Conservation (phyloP, 768 basidiomycete species). For the Terana coerulea region DNA sequence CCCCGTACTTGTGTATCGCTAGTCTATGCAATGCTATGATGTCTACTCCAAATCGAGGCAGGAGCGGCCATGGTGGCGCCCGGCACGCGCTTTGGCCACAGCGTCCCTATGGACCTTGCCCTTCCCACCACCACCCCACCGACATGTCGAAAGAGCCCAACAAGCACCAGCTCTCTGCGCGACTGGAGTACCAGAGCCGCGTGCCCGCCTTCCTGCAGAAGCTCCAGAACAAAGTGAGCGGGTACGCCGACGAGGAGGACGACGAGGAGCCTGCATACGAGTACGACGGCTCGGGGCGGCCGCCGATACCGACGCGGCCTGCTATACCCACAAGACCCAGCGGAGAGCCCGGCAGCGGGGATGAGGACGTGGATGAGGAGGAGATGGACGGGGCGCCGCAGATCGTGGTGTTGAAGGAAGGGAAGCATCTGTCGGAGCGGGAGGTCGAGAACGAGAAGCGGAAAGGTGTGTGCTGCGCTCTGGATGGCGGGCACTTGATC, state of each 20-base stretch:
- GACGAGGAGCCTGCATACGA: conserved; percentile 48
- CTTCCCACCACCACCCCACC: not conserved
- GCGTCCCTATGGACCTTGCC: not conserved
- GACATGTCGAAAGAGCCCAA: conserved; percentile 56
- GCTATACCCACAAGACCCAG: conserved; percentile 66
- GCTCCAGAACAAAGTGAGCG: conserved; percentile 60
- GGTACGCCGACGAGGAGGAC: conserved; percentile 39
- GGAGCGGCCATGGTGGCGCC: not conserved
- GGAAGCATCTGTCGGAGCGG: conserved; percentile 77
- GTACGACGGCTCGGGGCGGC: conserved; percentile 63
- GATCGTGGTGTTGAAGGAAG: conserved; percentile 83
- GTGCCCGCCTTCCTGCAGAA: conserved; percentile 65
- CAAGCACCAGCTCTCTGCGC: conserved; percentile 66
- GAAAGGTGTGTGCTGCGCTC: conserved; percentile 47
- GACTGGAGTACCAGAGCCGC: conserved; percentile 57
- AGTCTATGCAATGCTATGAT: too few relatives aligned
- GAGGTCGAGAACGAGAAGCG: conserved; percentile 78
- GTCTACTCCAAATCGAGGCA: not conserved
- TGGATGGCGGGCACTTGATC: not conserved
- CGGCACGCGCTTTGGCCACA: not conserved
- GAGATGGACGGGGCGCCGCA: conserved; percentile 77
- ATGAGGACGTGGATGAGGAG: conserved; percentile 50
- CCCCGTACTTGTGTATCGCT: not conserved
- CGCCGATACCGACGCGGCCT: conserved; percentile 72
- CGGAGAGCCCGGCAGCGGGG: conserved; percentile 68